Evolutionary conservation across 2,329 filamentous ascomycete species (phyloP), one percentile per base, ranked within the genome.

Genomic region (Periconia sp.): DNA sequence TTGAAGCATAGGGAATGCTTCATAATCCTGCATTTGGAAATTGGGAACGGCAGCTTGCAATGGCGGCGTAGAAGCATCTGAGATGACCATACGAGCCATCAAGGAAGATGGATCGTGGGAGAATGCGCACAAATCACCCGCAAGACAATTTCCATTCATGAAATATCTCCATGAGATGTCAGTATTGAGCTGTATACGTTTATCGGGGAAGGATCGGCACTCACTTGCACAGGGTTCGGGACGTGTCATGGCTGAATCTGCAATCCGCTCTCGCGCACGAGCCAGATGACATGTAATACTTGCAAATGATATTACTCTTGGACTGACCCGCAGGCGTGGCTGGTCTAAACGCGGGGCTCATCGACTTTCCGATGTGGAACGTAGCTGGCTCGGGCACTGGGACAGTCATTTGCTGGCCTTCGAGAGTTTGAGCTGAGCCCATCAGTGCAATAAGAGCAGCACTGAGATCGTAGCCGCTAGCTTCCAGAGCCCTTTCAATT

Each of bases 191-290:
- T 59, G 63, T 56, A 45, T 52, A 43, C 3, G 23, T 27, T 42
- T 40, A 31, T 20, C 19, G 53, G 15, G 52, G 17, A 31, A 41
- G 49, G 43, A 47, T 50, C 31, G 40, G 42, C 49, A 88, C 91
- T 82, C 81, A 95, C 91, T 97, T 97, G 92, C 94, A 99, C 57
- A 99, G 84, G 67, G 97, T 94, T 69, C 90, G 95, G 70, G 91
- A 96, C 43, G 96, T 83, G 72, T 99, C 93, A 74, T 99, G 94
- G 63, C 92, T 96, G 75, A 97, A 99, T 53, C 93, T 88, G 74
- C 94, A 99, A 74, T 99, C 94, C 55, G 93, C 93, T 54, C 94
- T 86, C 49, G 97, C 86, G 73, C 94, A 99, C 74, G 94, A 90
- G n/a, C 94, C 94, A 8, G 90, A 95, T 10, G 92, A 93, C 59